phyloP scores from a whole-genome alignment of 176 grass and related monocot species.

The Phyllostachys edulis region DNA sequence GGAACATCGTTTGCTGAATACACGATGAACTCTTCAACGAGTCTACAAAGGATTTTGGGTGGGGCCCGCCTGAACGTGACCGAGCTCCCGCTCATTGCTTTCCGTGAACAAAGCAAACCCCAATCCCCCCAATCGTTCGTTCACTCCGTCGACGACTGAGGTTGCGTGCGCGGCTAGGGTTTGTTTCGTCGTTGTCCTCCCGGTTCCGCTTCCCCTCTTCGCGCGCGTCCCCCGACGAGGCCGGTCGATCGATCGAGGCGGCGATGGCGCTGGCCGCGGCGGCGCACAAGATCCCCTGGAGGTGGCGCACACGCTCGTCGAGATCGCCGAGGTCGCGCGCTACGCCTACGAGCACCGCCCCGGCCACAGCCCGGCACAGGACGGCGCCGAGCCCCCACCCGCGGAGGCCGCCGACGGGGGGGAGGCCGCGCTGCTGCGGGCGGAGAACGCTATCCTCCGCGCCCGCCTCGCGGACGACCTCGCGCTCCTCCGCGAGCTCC shows the following conservation, averaged over 20 bases:
- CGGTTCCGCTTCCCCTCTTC: neutral
- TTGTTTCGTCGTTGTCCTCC: neutral
- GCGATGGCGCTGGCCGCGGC: slow-evolving; percentile 31
- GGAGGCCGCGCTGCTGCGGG: slow-evolving; percentile 54
- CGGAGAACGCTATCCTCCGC: slow-evolving; percentile 67
- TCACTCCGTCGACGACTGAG: slow-evolving; percentile 17
- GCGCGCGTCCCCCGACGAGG: neutral
- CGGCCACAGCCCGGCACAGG: slow-evolving; percentile 19
- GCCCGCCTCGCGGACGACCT: slow-evolving; percentile 69
- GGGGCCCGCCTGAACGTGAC: slow-evolving; percentile 2
- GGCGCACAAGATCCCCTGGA: slow-evolving; percentile 64
- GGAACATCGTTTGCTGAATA: too few relatives aligned
- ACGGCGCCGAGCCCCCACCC: neutral
- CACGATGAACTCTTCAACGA: neutral
- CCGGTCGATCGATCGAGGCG: neutral
- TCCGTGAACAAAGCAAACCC: neutral
- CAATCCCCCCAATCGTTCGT: neutral
- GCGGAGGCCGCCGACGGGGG: neutral
- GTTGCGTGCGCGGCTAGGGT: slow-evolving; percentile 45
- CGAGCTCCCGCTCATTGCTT: neutral
- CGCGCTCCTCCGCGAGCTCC: slow-evolving; percentile 59
- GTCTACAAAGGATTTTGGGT: neutral
- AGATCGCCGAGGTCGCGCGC: slow-evolving; percentile 80
- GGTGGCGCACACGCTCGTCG: slow-evolving; percentile 69
- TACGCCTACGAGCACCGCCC: slow-evolving; percentile 61